A percentile compares a stretch with the other conserved stretches of the same genome.
Evolutionary conservation across 768 basidiomycete genomes (phyloP).

Genomic region (Hebeloma cylindrosporum): DNA sequence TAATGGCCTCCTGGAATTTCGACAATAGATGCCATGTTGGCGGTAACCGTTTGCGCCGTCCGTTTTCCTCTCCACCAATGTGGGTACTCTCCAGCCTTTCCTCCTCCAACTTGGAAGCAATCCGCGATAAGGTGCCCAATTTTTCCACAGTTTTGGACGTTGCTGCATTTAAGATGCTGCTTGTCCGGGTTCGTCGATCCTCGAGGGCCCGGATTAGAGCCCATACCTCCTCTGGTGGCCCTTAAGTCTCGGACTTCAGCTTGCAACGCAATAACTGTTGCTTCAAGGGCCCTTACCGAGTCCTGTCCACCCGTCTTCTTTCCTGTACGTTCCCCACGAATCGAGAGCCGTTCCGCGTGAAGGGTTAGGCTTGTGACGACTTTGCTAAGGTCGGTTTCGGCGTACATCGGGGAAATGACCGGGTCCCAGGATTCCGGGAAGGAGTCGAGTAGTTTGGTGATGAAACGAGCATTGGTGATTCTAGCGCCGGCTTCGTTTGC

Average conservation of each 20-base stretch:
- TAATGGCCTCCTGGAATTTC: not conserved
- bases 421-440: slow-evolving; percentile 16
- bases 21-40: not conserved
- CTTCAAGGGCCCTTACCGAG: slow-evolving; percentile 6
- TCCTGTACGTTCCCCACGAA: too few species aligned
- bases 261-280: slow-evolving; percentile 1
- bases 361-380: slow-evolving; percentile 11
- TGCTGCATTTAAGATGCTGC: not conserved
- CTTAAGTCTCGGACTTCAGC: not conserved
- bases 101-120: slow-evolving; percentile 35
- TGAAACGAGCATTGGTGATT: slow-evolving; percentile 8
- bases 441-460: slow-evolving; percentile 13
- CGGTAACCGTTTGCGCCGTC: not conserved
- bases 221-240: not conserved
- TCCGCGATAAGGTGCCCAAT: slow-evolving; percentile 25
- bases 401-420: slow-evolving; percentile 11
- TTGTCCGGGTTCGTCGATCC: not conserved
- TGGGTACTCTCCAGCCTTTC: slow-evolving; percentile 38
- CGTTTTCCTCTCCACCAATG: slow-evolving; percentile 14
- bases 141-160: slow-evolving; percentile 24
- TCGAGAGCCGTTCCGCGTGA: slow-evolving; percentile 6
- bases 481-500: slow-evolving; percentile 14
- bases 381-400: slow-evolving; percentile 6
- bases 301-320: too few species aligned
- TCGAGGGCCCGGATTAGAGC: too few species aligned